Base-by-base conservation (phyloP, 2,329 filamentous ascomycete genomes). In the Biscogniauxia mediterranea region DNA sequence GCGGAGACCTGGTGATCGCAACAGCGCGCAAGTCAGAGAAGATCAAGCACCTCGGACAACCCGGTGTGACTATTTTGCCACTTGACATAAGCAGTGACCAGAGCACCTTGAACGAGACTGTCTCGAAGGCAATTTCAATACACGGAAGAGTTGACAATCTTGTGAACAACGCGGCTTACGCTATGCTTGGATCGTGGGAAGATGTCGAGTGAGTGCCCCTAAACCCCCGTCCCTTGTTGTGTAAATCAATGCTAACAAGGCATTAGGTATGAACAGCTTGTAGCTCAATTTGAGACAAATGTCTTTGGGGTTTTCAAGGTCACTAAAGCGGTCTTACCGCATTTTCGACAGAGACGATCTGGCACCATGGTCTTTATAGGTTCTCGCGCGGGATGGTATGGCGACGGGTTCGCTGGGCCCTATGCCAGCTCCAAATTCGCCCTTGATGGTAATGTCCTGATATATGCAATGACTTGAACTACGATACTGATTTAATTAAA, bases 391-490 rank as follows among this genome's bases (percentile, higher is more conserved):
- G 65, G 64, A 5, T 67, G 62, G 62, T 17, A 59, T 11, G 64
- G 63, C 6, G 56, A 67, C 21, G 19, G 58, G n/a, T 65, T 63
- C 11, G 52, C 55, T 3, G 62, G 62, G 0, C 55, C 58, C 11
- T 67, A 67, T 46, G 55, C 58, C 7, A 59, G 61, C 1, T 66
- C 65, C 3, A 68, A 68, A 54, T 68, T 66, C 46, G 63, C 63
- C 15, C 54, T 67, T 21, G 60, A 63, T 61, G 66, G 62, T 66
- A 55, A 55, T 3, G 20, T 20, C 26, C 13, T 9, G 26, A 38
- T 0, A 5, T 1, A n/a, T 49, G 25, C 11, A 6, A 42, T n/a
- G 20, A 23, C 21, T 59, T n/a, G 58, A 59, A 59, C 42, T 28
- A 9, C 8, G 20, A 13, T 4, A 15, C 38, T 42, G 13, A 42